phyloP scores from a whole-genome alignment of 1,139 yeast genomes.

The Pichia sp. region DNA sequence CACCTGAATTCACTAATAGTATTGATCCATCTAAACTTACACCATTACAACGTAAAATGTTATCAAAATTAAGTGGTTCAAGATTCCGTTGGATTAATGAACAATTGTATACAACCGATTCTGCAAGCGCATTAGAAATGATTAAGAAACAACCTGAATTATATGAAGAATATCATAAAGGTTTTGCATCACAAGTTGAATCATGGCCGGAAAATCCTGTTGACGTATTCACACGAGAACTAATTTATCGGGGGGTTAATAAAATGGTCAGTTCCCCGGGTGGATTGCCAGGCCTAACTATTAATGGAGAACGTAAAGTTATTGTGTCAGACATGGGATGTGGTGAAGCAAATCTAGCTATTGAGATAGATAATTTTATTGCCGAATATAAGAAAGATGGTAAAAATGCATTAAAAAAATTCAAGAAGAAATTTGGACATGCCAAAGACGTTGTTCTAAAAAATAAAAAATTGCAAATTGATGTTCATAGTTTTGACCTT shows the following conservation, averaged over 20 bases:
- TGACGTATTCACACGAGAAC: conserved; percentile 71
- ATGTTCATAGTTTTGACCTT: conserved; percentile 85
- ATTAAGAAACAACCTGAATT: conserved; percentile 78
- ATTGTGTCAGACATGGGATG: conserved; percentile 98
- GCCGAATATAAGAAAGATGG: conserved; percentile 26
- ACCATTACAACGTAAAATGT: conserved; percentile 92
- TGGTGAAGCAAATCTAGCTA: conserved; percentile 88
- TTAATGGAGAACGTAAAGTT: conserved; percentile 36
- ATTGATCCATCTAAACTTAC: conserved; percentile 49
- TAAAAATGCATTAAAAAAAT: conserved; percentile 32
- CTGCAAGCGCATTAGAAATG: conserved; percentile 68
- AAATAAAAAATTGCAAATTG: conserved; percentile 41
- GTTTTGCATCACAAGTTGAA: conserved; percentile 90
- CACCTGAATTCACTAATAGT: conserved; percentile 17
- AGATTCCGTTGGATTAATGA: conserved; percentile 98
- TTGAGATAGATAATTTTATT: conserved; percentile 51
- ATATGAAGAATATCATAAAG: conserved; percentile 91
- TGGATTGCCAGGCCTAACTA: conserved; percentile 68
- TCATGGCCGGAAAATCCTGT: conserved; percentile 99
- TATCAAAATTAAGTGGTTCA: conserved; percentile 89
- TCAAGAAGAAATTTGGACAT: conserved; percentile 29
- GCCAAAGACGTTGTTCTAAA: conserved; percentile 25
- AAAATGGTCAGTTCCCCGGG: conserved; percentile 90
- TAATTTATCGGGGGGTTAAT: conserved; percentile 49
- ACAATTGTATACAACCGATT: conserved; percentile 78